Base-by-base conservation (phyloP, 1,284 basidiomycete species). In the Stereum hirsutum region DNA sequence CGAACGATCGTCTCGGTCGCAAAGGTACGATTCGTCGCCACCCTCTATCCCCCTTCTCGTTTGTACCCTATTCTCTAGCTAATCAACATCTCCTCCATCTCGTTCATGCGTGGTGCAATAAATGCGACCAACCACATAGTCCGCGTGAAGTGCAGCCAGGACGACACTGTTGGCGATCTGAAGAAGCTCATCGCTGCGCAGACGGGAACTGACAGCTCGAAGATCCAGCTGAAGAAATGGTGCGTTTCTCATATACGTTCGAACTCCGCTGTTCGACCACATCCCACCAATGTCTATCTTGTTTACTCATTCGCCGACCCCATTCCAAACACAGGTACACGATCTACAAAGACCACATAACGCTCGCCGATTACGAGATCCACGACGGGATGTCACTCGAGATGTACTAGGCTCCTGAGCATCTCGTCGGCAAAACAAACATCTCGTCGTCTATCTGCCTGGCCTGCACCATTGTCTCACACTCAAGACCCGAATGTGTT, bases 211-310 rank as follows among this genome's bases (percentile, higher is more conserved):
- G 81, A 89, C 56, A 59, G 65, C 7, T 66, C 65, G 35, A 94
- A 98, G 77, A 97, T 99, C 49, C 78, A 86, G 56, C 68, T 99
- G 43, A 99, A 97, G 81, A 98, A 98, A 76, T 97, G 93, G 93
- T 86, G 50, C 48, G 82, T 63, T 30, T 5, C 2, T 23, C n/a
- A n/a, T n/a, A n/a, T n/a, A n/a, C n/a, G n/a, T 31, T 26, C 25
- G 30, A 21, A 28, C 41, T 7, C 19, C 27, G 43, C 25, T 36
- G 20, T 34, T 41, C 20, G 12, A 4, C n/a, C n/a, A n/a, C n/a
- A n/a, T n/a, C n/a, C n/a, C n/a, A n/a, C n/a, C n/a, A 11, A 7
- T 20, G 23, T n/a, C n/a, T n/a, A 27, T 35, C 32, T 46, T 33
- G 24, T 41, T 14, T 10, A 30, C 36, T 26, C 15, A 34, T 10